A percentile compares a stretch with the other conserved stretches of the same genome.
Conservation (phyloP, 2,329 filamentous ascomycete genomes). For the Botrytis medusae region DNA sequence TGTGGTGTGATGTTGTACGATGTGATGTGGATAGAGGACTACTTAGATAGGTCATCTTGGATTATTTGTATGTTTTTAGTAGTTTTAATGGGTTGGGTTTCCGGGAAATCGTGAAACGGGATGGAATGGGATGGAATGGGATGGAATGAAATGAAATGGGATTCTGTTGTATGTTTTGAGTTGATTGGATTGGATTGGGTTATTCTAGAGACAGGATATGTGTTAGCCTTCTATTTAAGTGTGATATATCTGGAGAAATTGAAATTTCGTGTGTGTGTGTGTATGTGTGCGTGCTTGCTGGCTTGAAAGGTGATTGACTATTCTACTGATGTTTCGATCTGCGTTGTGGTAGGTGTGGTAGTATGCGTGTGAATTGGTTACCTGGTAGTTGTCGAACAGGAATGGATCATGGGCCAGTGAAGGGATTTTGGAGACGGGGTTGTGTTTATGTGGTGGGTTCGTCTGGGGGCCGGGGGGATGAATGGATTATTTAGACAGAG, state of each 20-base stretch:
- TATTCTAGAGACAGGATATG: background rate
- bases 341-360: background rate
- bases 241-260: background rate
- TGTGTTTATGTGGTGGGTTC: background rate
- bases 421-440: background rate
- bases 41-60: background rate
- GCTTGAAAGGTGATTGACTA: no score
- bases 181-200: background rate
- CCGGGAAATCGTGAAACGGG: no score
- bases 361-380: background rate
- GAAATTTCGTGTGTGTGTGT: background rate
- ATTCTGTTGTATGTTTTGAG: background rate
- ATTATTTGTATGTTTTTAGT: background rate
- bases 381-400: background rate
- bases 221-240: background rate
- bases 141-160: no score
- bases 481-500: background rate
- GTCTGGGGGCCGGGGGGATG: background rate
- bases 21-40: background rate
- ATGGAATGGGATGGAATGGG: no score
- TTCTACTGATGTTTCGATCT: background rate
- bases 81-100: no score
- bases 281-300: background rate
- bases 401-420: background rate
- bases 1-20: background rate